Evolutionary conservation across 78 protist genomes (phyloP), one percentile per base, ranked within the genome.

Genomic region (Guillardia theta): DNA sequence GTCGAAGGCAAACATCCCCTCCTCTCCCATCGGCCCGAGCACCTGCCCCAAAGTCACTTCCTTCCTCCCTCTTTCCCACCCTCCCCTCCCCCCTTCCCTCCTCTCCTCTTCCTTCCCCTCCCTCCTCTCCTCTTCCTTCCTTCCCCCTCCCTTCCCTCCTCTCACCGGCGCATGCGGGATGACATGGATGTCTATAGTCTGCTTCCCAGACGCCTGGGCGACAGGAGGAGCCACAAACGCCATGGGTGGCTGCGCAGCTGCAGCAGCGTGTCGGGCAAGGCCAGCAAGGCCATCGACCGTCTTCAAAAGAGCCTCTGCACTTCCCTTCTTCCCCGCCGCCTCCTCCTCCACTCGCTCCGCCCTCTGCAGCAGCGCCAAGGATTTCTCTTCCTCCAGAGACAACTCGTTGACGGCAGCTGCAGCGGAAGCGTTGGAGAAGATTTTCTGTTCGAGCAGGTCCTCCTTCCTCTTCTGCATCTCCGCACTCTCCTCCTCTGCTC

Each of bases 91-190:
- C 78, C 39, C 78, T 21, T 33, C 78, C 39, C 78, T 21, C 78
- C 78, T 33, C 39, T 64, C 78, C 39, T 12, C 78, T 64, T 12
- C 78, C 22, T 21, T 12, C 78, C 39, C 78, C 15, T 15, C 58
- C 58, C 64, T 80, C 12, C 9, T 45, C 53, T 93, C 19, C 27
- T 83, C 8, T 36, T 12, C 88, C n/a, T 93, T 88, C 3, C 30
- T 30, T 0, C 22, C 30, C 83, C 76, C 9, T 19, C 58, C 58
- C 58, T 50, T 15, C 58, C 58, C 58, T 50, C 58, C 64, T 94
- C 97, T 58, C 70, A 58, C 70, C 39, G 70, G 70, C 70, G 70
- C 70, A 30, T 58, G 70, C 70, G 70, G 70, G 70, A 58, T 58
- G 70, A 58, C 70, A 58, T 58, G 70, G 70, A 58, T 58, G 70